Evolutionary conservation across 495 filamentous ascomycete species (phyloP).

Genomic region (Lophiostoma macrostomum): DNA sequence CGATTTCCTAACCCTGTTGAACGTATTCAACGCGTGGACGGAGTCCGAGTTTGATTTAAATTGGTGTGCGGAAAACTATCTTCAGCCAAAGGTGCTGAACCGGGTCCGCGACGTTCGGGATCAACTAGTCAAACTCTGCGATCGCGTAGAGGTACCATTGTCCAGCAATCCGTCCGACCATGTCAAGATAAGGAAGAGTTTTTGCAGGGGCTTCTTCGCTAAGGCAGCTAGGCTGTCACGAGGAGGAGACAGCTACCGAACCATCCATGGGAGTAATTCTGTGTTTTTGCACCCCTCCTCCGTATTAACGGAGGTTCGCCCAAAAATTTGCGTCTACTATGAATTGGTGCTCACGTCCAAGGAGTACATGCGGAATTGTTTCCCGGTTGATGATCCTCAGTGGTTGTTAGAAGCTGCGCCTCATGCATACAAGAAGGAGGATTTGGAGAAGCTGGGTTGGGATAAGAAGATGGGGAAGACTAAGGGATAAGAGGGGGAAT

Average conservation of each 20-base stretch:
- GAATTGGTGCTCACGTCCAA: slow-evolving; percentile 90
- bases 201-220: slow-evolving; percentile 91
- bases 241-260: slow-evolving; percentile 87
- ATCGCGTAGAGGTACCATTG: slow-evolving; percentile 79
- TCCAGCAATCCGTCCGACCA: slow-evolving; percentile 69
- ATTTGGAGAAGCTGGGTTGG: slow-evolving; percentile 75
- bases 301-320: slow-evolving; percentile 69
- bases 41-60: slow-evolving; percentile 85
- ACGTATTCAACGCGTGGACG: slow-evolving; percentile 96
- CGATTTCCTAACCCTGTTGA: slow-evolving; percentile 86
- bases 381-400: slow-evolving; percentile 78
- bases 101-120: slow-evolving; percentile 91
- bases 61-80: slow-evolving; percentile 91
- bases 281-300: slow-evolving; percentile 88
- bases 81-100: slow-evolving; percentile 82
- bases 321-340: slow-evolving; percentile 87
- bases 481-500: neutral
- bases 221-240: slow-evolving; percentile 85
- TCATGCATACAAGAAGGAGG: slow-evolving; percentile 93
- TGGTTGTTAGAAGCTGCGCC: slow-evolving; percentile 92
- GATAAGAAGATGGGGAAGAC: slow-evolving; percentile 74
- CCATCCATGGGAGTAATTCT: slow-evolving; percentile 82
- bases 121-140: slow-evolving; percentile 90
- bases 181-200: slow-evolving; percentile 76
- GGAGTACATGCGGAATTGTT: slow-evolving; percentile 87